Base-by-base conservation (phyloP, 2,329 filamentous ascomycete species). In the Nannizzia gypsea region DNA sequence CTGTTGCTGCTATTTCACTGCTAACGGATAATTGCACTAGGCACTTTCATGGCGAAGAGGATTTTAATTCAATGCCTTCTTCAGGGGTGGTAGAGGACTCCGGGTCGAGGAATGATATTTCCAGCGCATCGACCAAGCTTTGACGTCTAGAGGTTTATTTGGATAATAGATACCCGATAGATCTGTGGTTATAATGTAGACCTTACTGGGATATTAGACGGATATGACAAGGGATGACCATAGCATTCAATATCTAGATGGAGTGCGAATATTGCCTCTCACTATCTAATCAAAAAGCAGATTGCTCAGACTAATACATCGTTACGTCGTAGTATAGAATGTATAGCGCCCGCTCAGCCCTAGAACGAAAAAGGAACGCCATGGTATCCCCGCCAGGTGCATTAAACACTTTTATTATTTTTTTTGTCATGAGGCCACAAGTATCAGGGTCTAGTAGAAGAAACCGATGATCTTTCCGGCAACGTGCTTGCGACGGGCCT, bases 381-480 rank as follows among this genome's bases (percentile, higher is more conserved):
- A 48, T 48, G 44, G 44, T 48, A 48, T 48, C 44, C 44, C 44
- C 9, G 22, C 26, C 44, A 20, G 20, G 22, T 48, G 13, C 13
- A 24, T 48, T n/a, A 54, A 48, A 54, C 48, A 54, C 48, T 31
- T 48, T 48, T 54, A 5, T 54, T 1, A 17, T 36, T 34, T 13
- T 17, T 28, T n/a, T 6, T 13, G 48, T 6, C 13, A 24, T 6
- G 4, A 50, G 26, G 9, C 31, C 31, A 11, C 13, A 31, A 26
- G 26, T n/a, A 31, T 28, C 48, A 52, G 54, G 28, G 24, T 76
- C 77, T 93, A 96, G 85, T 96, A 97, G 85, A 96, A 96, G 87
- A 97, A 99, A 73, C 93, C 93, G 72, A 97, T 89, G 80, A 99
- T 89, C 87, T 99, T 99, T 81, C 93, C 93, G 70, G 92, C 86